Evolutionary conservation across 495 filamentous ascomycete species (phyloP).

Genomic region (Neurospora sp.): DNA sequence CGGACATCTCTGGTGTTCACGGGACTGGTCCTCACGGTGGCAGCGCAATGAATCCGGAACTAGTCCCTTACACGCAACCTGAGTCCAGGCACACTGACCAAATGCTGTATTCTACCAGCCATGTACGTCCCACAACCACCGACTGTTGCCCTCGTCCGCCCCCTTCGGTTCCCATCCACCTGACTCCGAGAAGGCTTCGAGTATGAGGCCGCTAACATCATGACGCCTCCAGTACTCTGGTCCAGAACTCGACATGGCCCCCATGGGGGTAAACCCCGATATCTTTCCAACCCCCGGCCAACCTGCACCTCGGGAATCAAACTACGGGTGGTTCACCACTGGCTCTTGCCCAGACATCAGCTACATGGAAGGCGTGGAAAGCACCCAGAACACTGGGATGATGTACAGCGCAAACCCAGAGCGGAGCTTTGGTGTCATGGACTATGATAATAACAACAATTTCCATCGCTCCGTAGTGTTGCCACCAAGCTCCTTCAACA

Average conservation of each 20-base stretch:
- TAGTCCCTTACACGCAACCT: not conserved
- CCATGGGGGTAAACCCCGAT: not conserved
- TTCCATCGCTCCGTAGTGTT: rapidly evolving
- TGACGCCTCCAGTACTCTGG: not conserved
- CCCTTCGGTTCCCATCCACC: not conserved
- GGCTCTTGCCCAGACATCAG: not conserved
- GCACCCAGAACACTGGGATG: rapidly evolving
- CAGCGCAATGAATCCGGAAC: not conserved
- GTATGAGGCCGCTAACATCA: not conserved
- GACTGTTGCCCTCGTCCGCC: not conserved
- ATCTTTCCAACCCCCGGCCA: not conserved
- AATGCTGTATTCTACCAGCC: not conserved
- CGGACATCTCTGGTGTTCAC: not conserved
- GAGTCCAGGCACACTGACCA: not conserved
- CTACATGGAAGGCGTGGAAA: not conserved
- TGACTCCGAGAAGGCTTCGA: not conserved
- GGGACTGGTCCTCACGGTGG: not conserved
- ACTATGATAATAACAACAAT: not conserved
- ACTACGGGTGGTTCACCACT: not conserved
- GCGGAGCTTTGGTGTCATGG: rapidly evolving
- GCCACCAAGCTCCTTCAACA: not conserved
- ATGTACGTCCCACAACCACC: not conserved
- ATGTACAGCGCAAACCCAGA: not conserved
- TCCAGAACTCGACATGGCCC: not conserved
- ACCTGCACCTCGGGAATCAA: too few relatives aligned